Conservation (phyloP, 176 grass and related monocot genomes). For the Cenchrus americanus region DNA sequence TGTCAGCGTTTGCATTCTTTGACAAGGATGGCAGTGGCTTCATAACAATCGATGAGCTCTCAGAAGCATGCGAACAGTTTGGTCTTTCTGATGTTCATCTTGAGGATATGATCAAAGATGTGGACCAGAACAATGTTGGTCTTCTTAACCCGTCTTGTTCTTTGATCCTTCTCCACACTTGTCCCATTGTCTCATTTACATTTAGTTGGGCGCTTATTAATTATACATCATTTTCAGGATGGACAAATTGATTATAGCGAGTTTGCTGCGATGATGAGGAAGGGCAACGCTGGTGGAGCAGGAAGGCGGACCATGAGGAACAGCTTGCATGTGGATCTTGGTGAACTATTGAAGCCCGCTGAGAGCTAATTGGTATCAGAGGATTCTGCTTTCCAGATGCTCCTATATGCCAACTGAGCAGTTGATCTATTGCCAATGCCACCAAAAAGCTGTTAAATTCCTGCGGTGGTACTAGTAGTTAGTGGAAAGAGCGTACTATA, state of each 20-base stretch:
- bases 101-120: conserved; percentile 95
- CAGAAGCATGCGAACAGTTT: conserved; percentile 79
- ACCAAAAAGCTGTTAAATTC: background rate
- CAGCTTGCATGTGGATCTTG: conserved; percentile 67
- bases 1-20: conserved; percentile 80
- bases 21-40: conserved; percentile 94
- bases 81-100: conserved; percentile 85
- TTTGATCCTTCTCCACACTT: background rate
- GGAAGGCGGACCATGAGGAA: conserved; percentile 86
- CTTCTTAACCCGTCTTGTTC: conserved; percentile 25
- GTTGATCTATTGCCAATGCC: background rate
- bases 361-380: conserved; percentile 32
- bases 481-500: conserved; percentile 10
- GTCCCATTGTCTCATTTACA: background rate
- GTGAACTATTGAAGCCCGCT: conserved; percentile 36
- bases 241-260: conserved; percentile 95
- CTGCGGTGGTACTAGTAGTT: conserved; percentile 22
- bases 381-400: background rate
- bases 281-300: conserved; percentile 67
- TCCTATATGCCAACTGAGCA: background rate
- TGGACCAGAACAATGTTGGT: conserved; percentile 88
- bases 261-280: conserved; percentile 93
- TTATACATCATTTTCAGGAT: conserved; percentile 61
- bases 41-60: conserved; percentile 87
- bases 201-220: conserved; percentile 24